Conservation (phyloP, 148 eudicot species). For the Persicaria maculosa region DNA sequence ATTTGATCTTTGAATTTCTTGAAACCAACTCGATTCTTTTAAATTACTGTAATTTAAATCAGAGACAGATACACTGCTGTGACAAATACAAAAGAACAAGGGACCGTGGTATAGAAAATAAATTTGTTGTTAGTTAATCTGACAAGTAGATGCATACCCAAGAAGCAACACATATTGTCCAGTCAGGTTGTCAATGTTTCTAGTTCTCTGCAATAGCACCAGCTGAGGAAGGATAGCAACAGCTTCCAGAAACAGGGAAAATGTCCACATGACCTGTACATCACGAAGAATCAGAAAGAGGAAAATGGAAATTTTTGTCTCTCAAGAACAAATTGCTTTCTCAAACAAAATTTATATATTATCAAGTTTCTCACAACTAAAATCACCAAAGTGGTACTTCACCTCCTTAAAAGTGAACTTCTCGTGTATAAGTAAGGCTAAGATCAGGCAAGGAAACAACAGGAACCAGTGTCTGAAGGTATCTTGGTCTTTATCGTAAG, state of each 20-base stretch:
- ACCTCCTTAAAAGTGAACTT: conserved; percentile 88
- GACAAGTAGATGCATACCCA: conserved; percentile 39
- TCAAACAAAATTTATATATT: background rate
- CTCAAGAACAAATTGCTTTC: background rate
- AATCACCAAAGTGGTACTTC: conserved; percentile 5
- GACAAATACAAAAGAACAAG: background rate
- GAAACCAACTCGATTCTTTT: background rate
- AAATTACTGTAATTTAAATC: background rate
- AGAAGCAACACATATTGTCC: conserved; percentile 82
- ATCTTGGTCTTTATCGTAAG: conserved; percentile 71
- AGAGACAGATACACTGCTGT: background rate
- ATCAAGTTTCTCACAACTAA: background rate
- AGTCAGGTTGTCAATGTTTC: conserved; percentile 91
- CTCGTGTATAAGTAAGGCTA: conserved; percentile 72
- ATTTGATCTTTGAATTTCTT: background rate
- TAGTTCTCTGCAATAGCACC: conserved; percentile 91
- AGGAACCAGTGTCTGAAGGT: conserved; percentile 76
- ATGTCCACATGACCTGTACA: conserved; percentile 88
- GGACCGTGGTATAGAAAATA: conserved; percentile 1
- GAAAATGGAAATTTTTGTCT: background rate
- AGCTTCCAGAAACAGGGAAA: conserved; percentile 88
- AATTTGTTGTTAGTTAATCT: background rate
- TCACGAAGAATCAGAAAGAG: conserved; percentile 7
- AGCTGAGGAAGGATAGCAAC: conserved; percentile 97
- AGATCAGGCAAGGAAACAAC: conserved; percentile 40